These are phyloP conservation scores for Globisporangium acanthophoron DNA, from an alignment of 352 stramenopile genomes.

Conservation along the genomic window DNA sequence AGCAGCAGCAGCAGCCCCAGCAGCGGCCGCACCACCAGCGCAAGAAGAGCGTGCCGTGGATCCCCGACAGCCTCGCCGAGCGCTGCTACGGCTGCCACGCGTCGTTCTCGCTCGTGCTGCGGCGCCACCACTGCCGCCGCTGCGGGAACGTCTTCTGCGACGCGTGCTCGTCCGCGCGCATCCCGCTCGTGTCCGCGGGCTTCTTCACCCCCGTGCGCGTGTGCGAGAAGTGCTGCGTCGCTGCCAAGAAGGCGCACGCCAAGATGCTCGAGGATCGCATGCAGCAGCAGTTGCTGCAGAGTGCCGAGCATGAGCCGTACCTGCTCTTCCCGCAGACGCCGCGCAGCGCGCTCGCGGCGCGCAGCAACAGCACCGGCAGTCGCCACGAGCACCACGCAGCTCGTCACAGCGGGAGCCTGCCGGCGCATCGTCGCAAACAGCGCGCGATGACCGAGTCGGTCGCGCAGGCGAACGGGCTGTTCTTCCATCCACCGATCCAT, in stretches of 20 bases:
- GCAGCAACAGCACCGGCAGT: neutral
- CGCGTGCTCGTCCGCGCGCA: slow-evolving; percentile 73
- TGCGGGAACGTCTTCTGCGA: slow-evolving; percentile 91
- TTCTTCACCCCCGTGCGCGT: slow-evolving; percentile 73
- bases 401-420: slow-evolving; percentile 8
- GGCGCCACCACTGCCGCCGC: slow-evolving; percentile 81
- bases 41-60: slow-evolving; percentile 61
- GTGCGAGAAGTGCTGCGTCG: slow-evolving; percentile 74
- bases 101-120: slow-evolving; percentile 67
- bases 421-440: slow-evolving; percentile 5
- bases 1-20: slow-evolving; percentile 18
- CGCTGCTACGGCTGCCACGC: slow-evolving; percentile 66
- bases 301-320: slow-evolving; percentile 7
- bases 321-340: slow-evolving; percentile 4
- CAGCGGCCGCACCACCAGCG: slow-evolving; percentile 17
- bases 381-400: neutral
- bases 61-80: slow-evolving; percentile 77
- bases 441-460: slow-evolving; percentile 15
- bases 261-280: slow-evolving; percentile 62
- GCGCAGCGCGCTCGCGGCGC: slow-evolving; percentile 1
- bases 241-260: slow-evolving; percentile 61
- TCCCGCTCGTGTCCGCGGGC: slow-evolving; percentile 60
- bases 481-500: slow-evolving; percentile 18
- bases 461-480: slow-evolving; percentile 16
- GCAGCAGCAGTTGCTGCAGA: slow-evolving; percentile 20